These are phyloP conservation scores for Coniochaeta prunicola DNA, from an alignment of 2,329 filamentous ascomycete species.

Conservation along the genomic window DNA sequence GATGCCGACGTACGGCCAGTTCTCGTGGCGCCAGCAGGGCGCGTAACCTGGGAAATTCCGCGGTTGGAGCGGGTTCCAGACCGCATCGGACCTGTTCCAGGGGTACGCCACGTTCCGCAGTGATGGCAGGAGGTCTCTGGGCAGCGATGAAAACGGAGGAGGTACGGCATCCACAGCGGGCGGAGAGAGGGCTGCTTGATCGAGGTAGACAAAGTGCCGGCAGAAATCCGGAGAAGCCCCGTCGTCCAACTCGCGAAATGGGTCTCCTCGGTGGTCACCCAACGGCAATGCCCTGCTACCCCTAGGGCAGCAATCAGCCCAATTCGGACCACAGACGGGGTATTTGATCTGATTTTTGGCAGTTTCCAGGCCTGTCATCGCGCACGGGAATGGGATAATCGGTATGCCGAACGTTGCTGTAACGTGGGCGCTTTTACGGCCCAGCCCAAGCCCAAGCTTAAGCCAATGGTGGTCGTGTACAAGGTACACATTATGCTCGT, in stretches of 20 bases:
- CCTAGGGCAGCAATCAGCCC: conserved; percentile 37
- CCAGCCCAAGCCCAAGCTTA: conserved; percentile 30
- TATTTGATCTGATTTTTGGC: neutral
- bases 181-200: neutral
- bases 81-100: neutral
- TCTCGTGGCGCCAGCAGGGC: conserved; percentile 48
- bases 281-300: neutral
- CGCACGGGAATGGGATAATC: conserved; percentile 20
- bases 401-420: conserved; percentile 44
- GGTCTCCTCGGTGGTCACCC: too few species aligned
- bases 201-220: conserved; percentile 15
- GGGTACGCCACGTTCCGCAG: neutral
- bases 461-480: conserved; percentile 45
- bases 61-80: neutral
- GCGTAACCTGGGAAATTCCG: conserved; percentile 23
- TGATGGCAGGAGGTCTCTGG: neutral
- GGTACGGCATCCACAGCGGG: neutral
- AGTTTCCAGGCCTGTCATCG: too few species aligned
- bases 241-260: too few species aligned
- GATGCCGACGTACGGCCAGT: conserved; percentile 43
- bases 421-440: neutral
- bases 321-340: conserved; percentile 37
- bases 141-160: neutral
- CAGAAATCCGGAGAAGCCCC: conserved; percentile 26
- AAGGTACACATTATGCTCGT: conserved; percentile 43